Evolutionary conservation across 306 rosid genomes (phyloP).

Genomic region (Pyrus communis): DNA sequence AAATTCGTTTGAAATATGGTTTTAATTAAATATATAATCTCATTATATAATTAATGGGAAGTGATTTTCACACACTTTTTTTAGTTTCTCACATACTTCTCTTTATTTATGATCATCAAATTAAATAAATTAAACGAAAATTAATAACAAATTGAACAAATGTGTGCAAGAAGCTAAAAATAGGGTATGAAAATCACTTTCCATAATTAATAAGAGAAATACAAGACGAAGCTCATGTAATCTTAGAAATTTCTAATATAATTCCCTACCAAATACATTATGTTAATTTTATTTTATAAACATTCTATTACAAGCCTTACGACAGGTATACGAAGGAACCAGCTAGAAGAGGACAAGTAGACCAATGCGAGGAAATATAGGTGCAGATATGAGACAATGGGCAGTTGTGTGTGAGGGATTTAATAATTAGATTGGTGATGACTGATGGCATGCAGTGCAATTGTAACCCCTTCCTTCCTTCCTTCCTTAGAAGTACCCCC

Average conservation of each 20-base stretch:
- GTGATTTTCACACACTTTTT: too few species aligned
- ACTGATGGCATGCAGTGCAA: neutral
- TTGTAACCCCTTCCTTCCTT: neutral
- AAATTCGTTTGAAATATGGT: neutral
- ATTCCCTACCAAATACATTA: slow-evolving; percentile 8
- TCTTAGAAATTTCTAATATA: neutral
- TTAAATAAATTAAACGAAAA: too few species aligned
- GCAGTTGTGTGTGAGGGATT: slow-evolving; percentile 19
- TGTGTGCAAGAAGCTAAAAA: too few species aligned
- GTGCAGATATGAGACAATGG: neutral
- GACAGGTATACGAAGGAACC: slow-evolving; percentile 27
- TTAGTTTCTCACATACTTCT: too few species aligned
- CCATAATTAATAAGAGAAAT: neutral
- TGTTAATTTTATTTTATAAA: neutral
- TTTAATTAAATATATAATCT: neutral
- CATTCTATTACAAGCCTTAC: slow-evolving; percentile 10
- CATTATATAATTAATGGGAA: neutral
- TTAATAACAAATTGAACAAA: too few species aligned
- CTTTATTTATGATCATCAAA: too few species aligned
- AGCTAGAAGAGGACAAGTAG: slow-evolving; percentile 30
- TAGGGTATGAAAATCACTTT: too few species aligned
- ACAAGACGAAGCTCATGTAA: neutral
- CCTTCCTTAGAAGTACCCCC: neutral
- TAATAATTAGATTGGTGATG: slow-evolving; percentile 8
- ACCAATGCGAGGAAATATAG: neutral